These are phyloP conservation scores for Datura wrightii DNA, from an alignment of 257 asterid genomes.

Conservation along the genomic window DNA sequence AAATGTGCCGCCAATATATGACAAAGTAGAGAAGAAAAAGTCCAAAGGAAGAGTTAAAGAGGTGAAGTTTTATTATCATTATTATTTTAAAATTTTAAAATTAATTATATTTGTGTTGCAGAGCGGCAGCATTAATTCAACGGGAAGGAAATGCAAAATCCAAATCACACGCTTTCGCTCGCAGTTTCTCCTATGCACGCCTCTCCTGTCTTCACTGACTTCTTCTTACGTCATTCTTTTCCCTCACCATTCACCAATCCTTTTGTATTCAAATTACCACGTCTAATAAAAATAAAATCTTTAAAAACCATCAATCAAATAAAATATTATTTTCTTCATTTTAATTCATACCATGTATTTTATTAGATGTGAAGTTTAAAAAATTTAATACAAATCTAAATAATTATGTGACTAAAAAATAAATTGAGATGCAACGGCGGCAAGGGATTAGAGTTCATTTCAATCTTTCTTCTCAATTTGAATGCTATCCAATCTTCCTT, in stretches of 20 bases:
- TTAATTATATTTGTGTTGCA: neutral
- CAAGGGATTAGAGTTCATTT: neutral
- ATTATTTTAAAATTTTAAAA: too few species aligned
- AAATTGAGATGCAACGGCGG: too few species aligned
- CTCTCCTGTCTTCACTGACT: conserved; percentile 30
- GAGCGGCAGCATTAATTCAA: neutral
- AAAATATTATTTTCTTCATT: too few species aligned
- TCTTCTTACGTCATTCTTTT: conserved; percentile 21
- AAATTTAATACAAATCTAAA: too few species aligned
- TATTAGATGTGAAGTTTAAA: too few species aligned
- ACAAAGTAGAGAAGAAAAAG: neutral
- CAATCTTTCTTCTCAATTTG: neutral
- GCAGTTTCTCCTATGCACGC: conserved; percentile 52
- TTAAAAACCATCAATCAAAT: too few species aligned
- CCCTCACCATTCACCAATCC: neutral
- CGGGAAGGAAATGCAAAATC: conserved; percentile 35
- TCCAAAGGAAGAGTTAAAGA: conserved; percentile 33
- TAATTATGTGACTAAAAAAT: too few species aligned
- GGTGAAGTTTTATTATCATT: neutral
- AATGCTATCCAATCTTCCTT: conserved; percentile 14
- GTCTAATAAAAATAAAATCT: too few species aligned
- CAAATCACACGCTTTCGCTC: conserved; percentile 47
- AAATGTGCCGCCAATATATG: too few species aligned
- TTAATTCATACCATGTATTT: too few species aligned
- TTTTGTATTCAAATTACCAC: too few species aligned